Conservation (phyloP, 1,284 basidiomycete species). For the Ganoderma multipileum region DNA sequence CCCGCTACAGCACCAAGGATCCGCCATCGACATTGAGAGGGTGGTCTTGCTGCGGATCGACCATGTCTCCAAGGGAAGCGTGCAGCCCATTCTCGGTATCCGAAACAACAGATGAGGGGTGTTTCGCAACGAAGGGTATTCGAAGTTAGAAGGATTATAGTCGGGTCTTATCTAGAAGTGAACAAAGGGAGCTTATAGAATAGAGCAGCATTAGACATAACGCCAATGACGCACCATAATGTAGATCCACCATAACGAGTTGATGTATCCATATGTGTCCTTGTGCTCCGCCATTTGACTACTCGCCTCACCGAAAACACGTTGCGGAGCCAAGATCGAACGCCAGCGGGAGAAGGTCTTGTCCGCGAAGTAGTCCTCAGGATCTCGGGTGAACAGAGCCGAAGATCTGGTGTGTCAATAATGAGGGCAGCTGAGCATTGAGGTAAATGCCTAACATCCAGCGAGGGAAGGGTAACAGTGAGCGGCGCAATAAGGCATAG, state of each 20-base stretch:
- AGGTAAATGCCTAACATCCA: background rate
- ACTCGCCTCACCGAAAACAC: conserved; percentile 5
- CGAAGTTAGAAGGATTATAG: no score
- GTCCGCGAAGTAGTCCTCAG: background rate
- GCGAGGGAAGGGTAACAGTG: background rate
- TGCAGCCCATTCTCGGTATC: conserved; percentile 13
- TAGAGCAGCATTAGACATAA: background rate
- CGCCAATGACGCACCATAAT: background rate
- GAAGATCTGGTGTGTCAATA: background rate
- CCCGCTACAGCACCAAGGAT: background rate
- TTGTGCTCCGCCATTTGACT: background rate
- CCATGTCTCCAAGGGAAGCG: conserved; percentile 11
- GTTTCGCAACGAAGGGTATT: no score
- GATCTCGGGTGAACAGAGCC: background rate
- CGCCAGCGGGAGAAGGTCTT: no score
- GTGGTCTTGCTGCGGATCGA: conserved; percentile 16
- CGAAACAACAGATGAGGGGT: background rate
- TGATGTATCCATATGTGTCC: background rate
- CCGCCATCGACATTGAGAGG: background rate
- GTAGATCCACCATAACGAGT: background rate
- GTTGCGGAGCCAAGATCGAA: no score
- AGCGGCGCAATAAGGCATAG: background rate
- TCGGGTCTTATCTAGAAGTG: background rate
- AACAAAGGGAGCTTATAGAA: background rate
- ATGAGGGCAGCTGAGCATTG: background rate